A percentile compares a stretch with the other conserved stretches of the same genome.
Evolutionary conservation across 2,329 filamentous ascomycete genomes (phyloP).

Genomic region (Akanthomyces dipterigenus): DNA sequence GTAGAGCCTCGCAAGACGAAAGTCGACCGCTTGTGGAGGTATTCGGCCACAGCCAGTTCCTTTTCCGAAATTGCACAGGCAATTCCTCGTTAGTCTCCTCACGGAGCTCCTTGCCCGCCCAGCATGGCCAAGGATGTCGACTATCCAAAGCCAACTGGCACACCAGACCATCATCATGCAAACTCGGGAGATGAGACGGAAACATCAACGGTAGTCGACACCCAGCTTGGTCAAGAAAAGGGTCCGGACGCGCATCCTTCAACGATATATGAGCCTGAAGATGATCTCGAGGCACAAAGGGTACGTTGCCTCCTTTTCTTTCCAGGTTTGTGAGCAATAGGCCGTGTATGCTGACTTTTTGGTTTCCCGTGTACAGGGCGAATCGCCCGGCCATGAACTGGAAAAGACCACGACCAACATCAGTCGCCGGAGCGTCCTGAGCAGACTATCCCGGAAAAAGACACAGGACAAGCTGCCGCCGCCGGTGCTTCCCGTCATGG

Average conservation of each 20-base stretch:
- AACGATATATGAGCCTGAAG: constrained; percentile 11
- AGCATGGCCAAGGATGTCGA: not conserved
- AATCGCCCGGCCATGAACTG: constrained; percentile 9
- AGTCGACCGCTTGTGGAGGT: no score
- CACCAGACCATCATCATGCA: not conserved
- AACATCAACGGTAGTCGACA: constrained; percentile 13
- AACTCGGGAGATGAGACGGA: constrained; percentile 5
- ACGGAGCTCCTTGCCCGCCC: not conserved
- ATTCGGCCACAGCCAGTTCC: no score
- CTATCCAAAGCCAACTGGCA: not conserved
- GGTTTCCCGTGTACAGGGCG: constrained; percentile 6
- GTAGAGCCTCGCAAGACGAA: no score
- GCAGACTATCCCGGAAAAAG: constrained; percentile 19
- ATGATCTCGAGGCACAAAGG: constrained; percentile 20
- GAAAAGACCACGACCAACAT: constrained; percentile 17
- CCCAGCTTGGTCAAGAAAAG: constrained; percentile 7
- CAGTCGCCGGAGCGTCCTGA: constrained; percentile 20
- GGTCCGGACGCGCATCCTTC: constrained; percentile 13
- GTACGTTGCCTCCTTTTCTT: constrained; percentile 9
- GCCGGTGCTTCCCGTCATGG: constrained; percentile 36
- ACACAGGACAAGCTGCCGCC: constrained; percentile 26
- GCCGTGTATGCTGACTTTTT: not conserved
- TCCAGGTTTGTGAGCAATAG: no score
- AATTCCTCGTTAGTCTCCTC: not conserved
- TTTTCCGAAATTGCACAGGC: no score